These are phyloP conservation scores for Trichosporon coremiiforme DNA, from an alignment of 1,284 basidiomycete species.

Conservation along the genomic window DNA sequence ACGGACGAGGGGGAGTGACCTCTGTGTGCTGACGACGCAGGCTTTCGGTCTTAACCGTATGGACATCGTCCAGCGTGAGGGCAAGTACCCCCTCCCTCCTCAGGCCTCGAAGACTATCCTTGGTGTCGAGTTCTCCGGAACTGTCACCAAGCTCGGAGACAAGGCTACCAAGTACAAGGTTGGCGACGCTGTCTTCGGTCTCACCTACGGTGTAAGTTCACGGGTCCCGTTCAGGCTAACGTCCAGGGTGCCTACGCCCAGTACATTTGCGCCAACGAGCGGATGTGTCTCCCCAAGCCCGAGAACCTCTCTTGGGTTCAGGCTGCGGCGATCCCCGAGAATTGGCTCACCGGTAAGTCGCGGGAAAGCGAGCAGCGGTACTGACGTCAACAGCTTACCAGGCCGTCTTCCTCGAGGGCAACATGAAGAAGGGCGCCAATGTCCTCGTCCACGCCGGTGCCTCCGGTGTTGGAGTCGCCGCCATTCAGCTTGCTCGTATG, in stretches of 20 bases:
- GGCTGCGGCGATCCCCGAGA: conserved; percentile 83
- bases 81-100: conserved; percentile 75
- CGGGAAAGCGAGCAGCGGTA: not conserved
- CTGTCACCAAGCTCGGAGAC: conserved; percentile 65
- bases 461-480: conserved; percentile 86
- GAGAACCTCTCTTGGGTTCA: conserved; percentile 74
- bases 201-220: conserved; percentile 66
- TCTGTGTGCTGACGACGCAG: conserved; percentile 37
- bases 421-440: conserved; percentile 70
- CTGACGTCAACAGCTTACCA: conserved; percentile 67
- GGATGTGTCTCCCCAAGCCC: conserved; percentile 76
- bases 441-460: conserved; percentile 88
- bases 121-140: conserved; percentile 89
- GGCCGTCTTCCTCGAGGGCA: conserved; percentile 70
- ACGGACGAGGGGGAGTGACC: not conserved
- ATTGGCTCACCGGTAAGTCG: conserved; percentile 75
- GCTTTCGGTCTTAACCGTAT: conserved; percentile 86
- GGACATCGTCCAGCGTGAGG: conserved; percentile 75
- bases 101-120: conserved; percentile 72
- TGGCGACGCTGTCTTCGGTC: conserved; percentile 80
- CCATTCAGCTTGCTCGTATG: conserved; percentile 80
- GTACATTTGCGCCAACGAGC: conserved; percentile 70
- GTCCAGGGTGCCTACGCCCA: conserved; percentile 87
- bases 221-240: conserved; percentile 13
- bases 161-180: conserved; percentile 64